Percentiles rank a stretch among this genome's conserved stretches.
Conservation (phyloP, 2,329 filamentous ascomycete species). For the Elsinoe necatrix region DNA sequence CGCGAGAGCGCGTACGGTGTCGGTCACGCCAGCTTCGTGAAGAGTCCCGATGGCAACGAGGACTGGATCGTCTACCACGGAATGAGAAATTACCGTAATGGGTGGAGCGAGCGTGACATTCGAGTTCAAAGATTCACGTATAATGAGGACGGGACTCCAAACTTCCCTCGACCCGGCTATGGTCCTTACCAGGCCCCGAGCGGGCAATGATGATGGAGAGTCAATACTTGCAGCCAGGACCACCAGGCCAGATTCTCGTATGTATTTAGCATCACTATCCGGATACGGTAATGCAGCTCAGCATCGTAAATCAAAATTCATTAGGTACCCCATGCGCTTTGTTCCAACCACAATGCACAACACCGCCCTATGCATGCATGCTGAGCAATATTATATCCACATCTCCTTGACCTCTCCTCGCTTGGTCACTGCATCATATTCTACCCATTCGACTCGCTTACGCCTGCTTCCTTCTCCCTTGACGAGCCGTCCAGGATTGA, state of each 20-base stretch:
- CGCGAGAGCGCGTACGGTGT: conserved; percentile 39
- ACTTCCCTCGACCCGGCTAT: conserved; percentile 42
- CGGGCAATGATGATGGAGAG: conserved; percentile 22
- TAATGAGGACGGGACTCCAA: conserved; percentile 41
- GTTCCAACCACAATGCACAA: neutral
- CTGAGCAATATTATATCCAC: conserved; percentile 22
- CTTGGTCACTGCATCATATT: conserved; percentile 64
- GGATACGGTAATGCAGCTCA: neutral
- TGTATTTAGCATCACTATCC: neutral
- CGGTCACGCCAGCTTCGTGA: conserved; percentile 44
- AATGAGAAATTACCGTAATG: conserved; percentile 40
- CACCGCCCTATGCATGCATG: neutral
- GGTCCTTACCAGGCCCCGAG: conserved; percentile 38
- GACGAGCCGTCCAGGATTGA: conserved; percentile 79
- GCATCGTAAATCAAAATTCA: neutral
- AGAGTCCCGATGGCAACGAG: conserved; percentile 40
- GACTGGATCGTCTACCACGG: conserved; percentile 48
- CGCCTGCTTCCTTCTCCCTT: conserved; percentile 53
- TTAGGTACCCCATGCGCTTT: neutral
- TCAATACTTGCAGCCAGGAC: neutral
- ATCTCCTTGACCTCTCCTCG: conserved; percentile 56
- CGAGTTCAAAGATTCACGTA: conserved; percentile 42
- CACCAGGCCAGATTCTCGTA: neutral
- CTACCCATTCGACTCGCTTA: conserved; percentile 67
- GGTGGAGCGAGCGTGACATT: conserved; percentile 42